Evolutionary conservation across 1,139 yeast species (phyloP).

Genomic region (Saccharomyces hybrid): DNA sequence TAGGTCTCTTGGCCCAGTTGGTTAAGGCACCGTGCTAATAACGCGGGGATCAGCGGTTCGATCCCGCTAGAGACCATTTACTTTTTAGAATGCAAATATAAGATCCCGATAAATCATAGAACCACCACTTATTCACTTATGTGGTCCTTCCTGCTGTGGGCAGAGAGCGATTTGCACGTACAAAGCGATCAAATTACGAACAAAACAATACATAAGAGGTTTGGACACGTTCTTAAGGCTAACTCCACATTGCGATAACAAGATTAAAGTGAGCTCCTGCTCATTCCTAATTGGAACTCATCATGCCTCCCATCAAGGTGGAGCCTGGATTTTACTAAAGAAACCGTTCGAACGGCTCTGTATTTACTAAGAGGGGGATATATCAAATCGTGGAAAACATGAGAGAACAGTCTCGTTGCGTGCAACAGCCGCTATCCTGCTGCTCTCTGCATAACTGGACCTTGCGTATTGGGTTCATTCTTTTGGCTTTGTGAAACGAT

Average conservation of each 20-base stretch:
- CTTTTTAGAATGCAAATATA: not conserved
- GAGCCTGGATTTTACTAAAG: not conserved
- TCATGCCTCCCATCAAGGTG: not conserved
- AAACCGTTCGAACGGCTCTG: not conserved
- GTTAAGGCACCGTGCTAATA: slow-evolving; percentile 31
- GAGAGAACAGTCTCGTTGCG: not conserved
- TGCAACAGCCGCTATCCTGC: not conserved
- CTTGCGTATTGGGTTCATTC: not conserved
- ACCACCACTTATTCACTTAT: not conserved
- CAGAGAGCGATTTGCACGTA: not conserved
- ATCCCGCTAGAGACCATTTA: slow-evolving; percentile 27
- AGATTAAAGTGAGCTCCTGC: not conserved
- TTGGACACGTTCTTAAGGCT: not conserved
- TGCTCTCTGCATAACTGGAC: not conserved
- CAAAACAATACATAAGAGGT: not conserved
- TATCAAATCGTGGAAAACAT: not conserved
- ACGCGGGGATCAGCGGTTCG: slow-evolving; percentile 32
- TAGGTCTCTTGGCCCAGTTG: slow-evolving; percentile 29
- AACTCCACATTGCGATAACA: not conserved
- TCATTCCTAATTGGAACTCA: not conserved
- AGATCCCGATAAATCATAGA: no score
- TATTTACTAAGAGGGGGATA: not conserved
- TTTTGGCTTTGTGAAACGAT: not conserved
- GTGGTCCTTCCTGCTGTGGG: not conserved
- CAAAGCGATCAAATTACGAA: not conserved